Base-by-base conservation (phyloP, 2,329 filamentous ascomycete genomes). In the Penicillium frequentans region DNA sequence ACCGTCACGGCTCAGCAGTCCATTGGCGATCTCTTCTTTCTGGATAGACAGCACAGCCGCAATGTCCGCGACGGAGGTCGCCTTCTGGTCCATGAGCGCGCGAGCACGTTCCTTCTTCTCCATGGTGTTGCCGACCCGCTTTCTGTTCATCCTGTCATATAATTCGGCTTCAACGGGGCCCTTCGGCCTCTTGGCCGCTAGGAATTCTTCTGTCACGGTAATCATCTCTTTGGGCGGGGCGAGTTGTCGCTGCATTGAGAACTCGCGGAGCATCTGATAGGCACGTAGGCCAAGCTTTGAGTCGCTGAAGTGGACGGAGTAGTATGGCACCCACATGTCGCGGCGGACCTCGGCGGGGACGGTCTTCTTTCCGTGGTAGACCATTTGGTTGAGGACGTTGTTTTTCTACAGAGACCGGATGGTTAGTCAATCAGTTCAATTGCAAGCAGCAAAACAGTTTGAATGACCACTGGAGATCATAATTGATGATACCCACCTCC, bases 291-390 rank as follows among this genome's bases (percentile, higher is more conserved):
- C 85, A 59, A 79, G 70, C 49, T 70, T 69, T 43, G 77, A 61
- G 43, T 77, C 73, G 27, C 82, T 79, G 63, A 88, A 85, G 59
- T 81, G 79, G 49, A 87, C 75, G 26, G 81, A 82, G 68, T 79
- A 85, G 69, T 86, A 81, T 0, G 85, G 85, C 14, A 75, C 75
- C 86, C 86, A 88, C 69, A 86, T 77, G 69, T 88, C 86, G 68
- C 83, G 84, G 59, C 86, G 84, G 49, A 88, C 73, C 8, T 70
- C 71, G 42, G 82, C 72, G 27, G 85, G 85, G 23, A 84, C 77
- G 49, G 84, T 84, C 70, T 88, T 86, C 68, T 87, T 87, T 73
- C 85, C 85, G 47, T 85, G 80, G 73, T 83, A 86, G 60, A 85
- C 73, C 29, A 88, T 75, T 74, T 88, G 86, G 27, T 79, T 77